phyloP scores from a whole-genome alignment of 2,329 filamentous ascomycete species.

The Venturia oleaginea region DNA sequence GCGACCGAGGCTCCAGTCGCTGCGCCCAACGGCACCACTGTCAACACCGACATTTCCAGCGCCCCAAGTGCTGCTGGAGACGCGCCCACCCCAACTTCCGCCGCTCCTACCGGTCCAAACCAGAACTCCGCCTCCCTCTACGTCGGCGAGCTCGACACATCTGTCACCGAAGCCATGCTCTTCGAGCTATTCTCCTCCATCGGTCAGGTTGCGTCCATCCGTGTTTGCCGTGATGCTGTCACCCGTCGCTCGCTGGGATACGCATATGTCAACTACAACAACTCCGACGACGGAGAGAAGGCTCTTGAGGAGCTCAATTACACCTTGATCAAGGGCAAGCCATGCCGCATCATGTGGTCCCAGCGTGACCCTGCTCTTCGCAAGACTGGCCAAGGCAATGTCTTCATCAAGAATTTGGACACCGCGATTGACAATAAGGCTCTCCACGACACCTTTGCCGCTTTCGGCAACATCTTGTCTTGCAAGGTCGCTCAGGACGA shows the following conservation, averaged over 20 bases:
- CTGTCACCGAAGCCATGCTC: slow-evolving; percentile 98
- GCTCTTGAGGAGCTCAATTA: slow-evolving; percentile 99
- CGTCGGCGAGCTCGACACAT: slow-evolving; percentile 94
- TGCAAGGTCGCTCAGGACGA: slow-evolving; percentile 99
- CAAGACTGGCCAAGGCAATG: slow-evolving; percentile 98
- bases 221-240: slow-evolving; percentile 98
- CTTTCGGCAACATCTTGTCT: slow-evolving; percentile 97
- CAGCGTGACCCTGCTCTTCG: slow-evolving; percentile 97
- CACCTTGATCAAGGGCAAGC: slow-evolving; percentile 96
- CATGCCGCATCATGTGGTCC: slow-evolving; percentile 99
- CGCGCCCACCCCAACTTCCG: slow-evolving; percentile 61
- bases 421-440: slow-evolving; percentile 99
- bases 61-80: slow-evolving; percentile 55
- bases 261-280: slow-evolving; percentile 99
- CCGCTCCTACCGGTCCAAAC: slow-evolving; percentile 61
- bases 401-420: slow-evolving; percentile 99
- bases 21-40: slow-evolving; percentile 48
- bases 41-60: slow-evolving; percentile 64
- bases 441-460: slow-evolving; percentile 95
- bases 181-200: slow-evolving; percentile 99
- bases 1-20: slow-evolving; percentile 42
- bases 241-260: slow-evolving; percentile 98
- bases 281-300: slow-evolving; percentile 90
- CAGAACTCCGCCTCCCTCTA: slow-evolving; percentile 97
- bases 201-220: slow-evolving; percentile 95